phyloP scores from a whole-genome alignment of 495 filamentous ascomycete genomes.

The Opeltia flavorubescens region DNA sequence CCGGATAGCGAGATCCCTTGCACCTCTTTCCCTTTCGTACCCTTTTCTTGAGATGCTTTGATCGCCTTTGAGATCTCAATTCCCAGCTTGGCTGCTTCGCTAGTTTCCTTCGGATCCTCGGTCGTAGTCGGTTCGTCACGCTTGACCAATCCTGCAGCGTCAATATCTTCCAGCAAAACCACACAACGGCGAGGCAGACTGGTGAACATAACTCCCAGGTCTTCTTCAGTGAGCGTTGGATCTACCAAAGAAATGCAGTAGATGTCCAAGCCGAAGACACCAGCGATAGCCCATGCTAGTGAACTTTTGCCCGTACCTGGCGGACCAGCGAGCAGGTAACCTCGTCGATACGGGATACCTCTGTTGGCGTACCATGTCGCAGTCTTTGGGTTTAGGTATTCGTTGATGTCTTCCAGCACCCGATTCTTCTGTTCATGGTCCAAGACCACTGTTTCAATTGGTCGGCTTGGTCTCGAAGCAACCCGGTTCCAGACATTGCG shows the following conservation, averaged over 20 bases:
- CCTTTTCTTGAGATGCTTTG: constrained; percentile 11
- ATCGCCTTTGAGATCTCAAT: constrained; percentile 9
- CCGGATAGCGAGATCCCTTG: constrained; percentile 54
- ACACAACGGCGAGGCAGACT: constrained; percentile 47
- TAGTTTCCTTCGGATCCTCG: constrained; percentile 6
- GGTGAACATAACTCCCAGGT: constrained; percentile 33
- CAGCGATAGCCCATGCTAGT: constrained; percentile 47
- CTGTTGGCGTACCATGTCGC: constrained; percentile 39
- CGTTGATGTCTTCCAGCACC: constrained; percentile 70
- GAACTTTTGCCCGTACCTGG: constrained; percentile 59
- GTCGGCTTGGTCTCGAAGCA: constrained; percentile 54
- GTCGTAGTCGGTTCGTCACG: constrained; percentile 4
- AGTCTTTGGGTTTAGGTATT: constrained; percentile 66
- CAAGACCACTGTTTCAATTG: constrained; percentile 73
- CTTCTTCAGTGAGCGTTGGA: constrained; percentile 35
- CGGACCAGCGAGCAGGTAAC: constrained; percentile 51
- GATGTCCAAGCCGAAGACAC: constrained; percentile 47
- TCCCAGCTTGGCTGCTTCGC: constrained; percentile 9
- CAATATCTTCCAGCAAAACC: constrained; percentile 55
- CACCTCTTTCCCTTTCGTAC: constrained; percentile 7
- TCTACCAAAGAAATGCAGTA: constrained; percentile 47
- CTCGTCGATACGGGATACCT: constrained; percentile 52
- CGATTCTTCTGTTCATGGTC: constrained; percentile 58
- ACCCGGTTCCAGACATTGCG: constrained; percentile 44
- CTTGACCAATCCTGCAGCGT: constrained; percentile 36